Conservation (phyloP, 169 alveolate genomes). For the Ichthyophthirius multifiliis region DNA sequence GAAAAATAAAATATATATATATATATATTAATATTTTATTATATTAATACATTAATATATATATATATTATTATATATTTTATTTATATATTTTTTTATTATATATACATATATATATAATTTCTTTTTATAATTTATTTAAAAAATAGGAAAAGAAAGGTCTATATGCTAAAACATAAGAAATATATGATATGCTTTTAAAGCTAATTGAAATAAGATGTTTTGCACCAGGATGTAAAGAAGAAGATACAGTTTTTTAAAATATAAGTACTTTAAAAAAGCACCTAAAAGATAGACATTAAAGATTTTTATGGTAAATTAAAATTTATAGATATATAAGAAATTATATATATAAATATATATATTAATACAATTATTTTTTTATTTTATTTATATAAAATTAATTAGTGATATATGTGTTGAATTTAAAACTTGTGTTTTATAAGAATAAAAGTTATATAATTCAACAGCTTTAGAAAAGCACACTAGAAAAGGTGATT, state of each 20-base stretch:
- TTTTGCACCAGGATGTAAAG: not conserved
- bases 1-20: too few species aligned
- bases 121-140: too few species aligned
- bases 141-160: not conserved
- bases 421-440: constrained; percentile 22
- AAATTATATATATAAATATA: not conserved
- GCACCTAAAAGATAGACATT: constrained; percentile 7
- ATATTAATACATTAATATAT: too few species aligned
- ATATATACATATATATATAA: too few species aligned
- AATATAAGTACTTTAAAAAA: not conserved
- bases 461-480: not conserved
- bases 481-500: constrained; percentile 25
- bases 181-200: not conserved
- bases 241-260: not conserved
- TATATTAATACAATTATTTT: too few species aligned
- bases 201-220: not conserved
- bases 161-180: not conserved
- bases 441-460: constrained; percentile 15
- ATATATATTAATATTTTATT: too few species aligned
- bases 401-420: constrained; percentile 23
- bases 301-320: constrained; percentile 8
- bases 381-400: too few species aligned
- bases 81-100: too few species aligned
- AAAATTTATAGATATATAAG: not conserved
- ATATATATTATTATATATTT: too few species aligned